phyloP scores from a whole-genome alignment of 1,284 basidiomycete genomes.

The Xerocomus cyaneibrunnescens region DNA sequence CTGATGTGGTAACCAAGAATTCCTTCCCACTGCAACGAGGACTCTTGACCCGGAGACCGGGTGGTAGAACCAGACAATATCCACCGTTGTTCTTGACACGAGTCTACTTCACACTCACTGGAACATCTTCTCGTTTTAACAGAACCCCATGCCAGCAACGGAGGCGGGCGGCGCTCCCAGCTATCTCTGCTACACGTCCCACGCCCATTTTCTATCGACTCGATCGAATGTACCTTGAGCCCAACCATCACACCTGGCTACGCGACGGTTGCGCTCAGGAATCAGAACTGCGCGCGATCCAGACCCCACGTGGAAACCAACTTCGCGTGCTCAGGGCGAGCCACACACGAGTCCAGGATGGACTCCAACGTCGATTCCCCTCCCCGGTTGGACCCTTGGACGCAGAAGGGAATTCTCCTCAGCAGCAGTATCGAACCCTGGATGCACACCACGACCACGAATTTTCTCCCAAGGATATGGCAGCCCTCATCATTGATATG shows the following conservation, averaged over 20 bases:
- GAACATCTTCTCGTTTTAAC: too few species aligned
- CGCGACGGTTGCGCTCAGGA: background rate
- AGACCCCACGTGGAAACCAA: too few species aligned
- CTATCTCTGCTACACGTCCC: too few species aligned
- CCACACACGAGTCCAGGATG: background rate
- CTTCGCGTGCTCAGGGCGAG: background rate
- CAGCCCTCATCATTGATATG: conserved; percentile 23
- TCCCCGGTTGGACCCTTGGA: background rate
- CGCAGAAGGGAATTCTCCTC: background rate
- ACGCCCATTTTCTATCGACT: too few species aligned
- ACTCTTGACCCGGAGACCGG: too few species aligned
- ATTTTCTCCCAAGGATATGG: background rate
- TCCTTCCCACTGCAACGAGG: too few species aligned
- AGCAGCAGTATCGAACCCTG: background rate
- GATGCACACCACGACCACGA: conserved; percentile 27
- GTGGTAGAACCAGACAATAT: too few species aligned
- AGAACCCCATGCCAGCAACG: too few species aligned
- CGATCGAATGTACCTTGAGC: background rate
- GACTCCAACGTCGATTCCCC: background rate
- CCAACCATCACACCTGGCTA: background rate
- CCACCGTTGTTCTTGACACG: too few species aligned
- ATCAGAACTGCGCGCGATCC: background rate
- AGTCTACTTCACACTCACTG: too few species aligned
- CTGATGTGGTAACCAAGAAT: too few species aligned
- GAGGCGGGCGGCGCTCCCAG: too few species aligned